Conservation (phyloP, 345 rosid species). For the Brassica rapa region DNA sequence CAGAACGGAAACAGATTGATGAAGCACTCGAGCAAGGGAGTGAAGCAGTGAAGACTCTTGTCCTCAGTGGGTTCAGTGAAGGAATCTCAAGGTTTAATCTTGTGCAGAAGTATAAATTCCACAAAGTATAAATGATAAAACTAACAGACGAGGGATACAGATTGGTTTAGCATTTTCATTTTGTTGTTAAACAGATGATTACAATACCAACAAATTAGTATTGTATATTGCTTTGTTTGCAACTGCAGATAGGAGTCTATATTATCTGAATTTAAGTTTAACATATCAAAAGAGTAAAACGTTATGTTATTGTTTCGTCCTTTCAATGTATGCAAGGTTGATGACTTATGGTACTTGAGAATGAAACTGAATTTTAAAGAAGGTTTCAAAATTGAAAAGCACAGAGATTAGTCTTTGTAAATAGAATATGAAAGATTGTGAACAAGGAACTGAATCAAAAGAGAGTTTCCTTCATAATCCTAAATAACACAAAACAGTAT, state of each 20-base stretch:
- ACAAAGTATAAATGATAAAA: constrained; percentile 45
- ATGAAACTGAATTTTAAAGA: background rate
- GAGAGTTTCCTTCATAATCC: constrained; percentile 28
- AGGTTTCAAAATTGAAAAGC: constrained; percentile 27
- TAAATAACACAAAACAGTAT: constrained; percentile 38
- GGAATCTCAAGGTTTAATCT: constrained; percentile 66
- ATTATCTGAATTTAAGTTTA: background rate
- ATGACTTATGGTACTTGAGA: background rate
- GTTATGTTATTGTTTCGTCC: background rate
- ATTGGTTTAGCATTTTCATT: background rate
- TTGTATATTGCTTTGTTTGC: background rate
- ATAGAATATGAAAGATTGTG: constrained; percentile 25
- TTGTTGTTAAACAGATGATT: background rate
- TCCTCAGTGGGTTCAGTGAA: constrained; percentile 60
- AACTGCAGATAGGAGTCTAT: background rate
- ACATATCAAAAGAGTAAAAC: background rate
- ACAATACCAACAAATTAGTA: background rate
- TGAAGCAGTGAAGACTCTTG: constrained; percentile 62
- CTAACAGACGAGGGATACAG: background rate
- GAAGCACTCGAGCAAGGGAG: constrained; percentile 67
- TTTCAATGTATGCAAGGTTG: background rate
- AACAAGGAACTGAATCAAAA: constrained; percentile 36
- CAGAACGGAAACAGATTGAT: constrained; percentile 72
- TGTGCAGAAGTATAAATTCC: constrained; percentile 75
- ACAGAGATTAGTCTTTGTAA: constrained; percentile 10